phyloP scores from a whole-genome alignment of 768 basidiomycete genomes.

The Termitomyces sp. region DNA sequence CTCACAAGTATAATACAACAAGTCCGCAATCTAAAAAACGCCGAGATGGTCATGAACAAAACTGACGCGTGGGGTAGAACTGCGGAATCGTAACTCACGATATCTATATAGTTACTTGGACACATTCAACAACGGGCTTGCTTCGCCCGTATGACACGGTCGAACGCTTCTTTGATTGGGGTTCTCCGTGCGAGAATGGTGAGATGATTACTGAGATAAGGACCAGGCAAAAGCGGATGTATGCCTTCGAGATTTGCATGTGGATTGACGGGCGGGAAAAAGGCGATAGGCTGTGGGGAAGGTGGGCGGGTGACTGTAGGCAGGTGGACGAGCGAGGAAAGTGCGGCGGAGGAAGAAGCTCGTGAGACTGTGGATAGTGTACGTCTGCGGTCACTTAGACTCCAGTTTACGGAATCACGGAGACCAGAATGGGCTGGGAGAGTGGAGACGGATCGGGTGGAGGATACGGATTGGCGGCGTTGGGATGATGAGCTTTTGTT shows the following conservation, averaged over 20 bases:
- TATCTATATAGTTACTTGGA: neutral
- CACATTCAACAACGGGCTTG: slow-evolving; percentile 20
- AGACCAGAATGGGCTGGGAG: slow-evolving; percentile 42
- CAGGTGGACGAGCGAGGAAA: slow-evolving; percentile 55
- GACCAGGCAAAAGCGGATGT: slow-evolving; percentile 70
- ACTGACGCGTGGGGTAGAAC: neutral
- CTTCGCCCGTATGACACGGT: slow-evolving; percentile 62
- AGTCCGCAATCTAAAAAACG: neutral
- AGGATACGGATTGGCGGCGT: slow-evolving; percentile 48
- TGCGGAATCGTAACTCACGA: neutral
- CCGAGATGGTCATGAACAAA: neutral
- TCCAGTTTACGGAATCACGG: slow-evolving; percentile 25
- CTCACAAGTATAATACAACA: slow-evolving; percentile 8
- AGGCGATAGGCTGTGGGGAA: slow-evolving; percentile 47
- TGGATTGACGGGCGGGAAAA: slow-evolving; percentile 64
- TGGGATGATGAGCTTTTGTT: slow-evolving; percentile 29
- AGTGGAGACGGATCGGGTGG: slow-evolving; percentile 56
- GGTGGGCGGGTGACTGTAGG: slow-evolving; percentile 45
- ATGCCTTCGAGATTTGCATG: slow-evolving; percentile 54
- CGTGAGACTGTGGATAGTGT: slow-evolving; percentile 57
- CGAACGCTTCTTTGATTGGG: slow-evolving; percentile 69
- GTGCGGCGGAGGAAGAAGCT: slow-evolving; percentile 51
- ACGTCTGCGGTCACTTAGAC: slow-evolving; percentile 42
- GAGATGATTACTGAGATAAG: slow-evolving; percentile 69
- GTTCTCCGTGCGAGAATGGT: slow-evolving; percentile 62